Percentiles rank a stretch among this genome's conserved stretches.
Conservation (phyloP, 2,329 filamentous ascomycete species). For the Berkeleyomyces rouxiae region DNA sequence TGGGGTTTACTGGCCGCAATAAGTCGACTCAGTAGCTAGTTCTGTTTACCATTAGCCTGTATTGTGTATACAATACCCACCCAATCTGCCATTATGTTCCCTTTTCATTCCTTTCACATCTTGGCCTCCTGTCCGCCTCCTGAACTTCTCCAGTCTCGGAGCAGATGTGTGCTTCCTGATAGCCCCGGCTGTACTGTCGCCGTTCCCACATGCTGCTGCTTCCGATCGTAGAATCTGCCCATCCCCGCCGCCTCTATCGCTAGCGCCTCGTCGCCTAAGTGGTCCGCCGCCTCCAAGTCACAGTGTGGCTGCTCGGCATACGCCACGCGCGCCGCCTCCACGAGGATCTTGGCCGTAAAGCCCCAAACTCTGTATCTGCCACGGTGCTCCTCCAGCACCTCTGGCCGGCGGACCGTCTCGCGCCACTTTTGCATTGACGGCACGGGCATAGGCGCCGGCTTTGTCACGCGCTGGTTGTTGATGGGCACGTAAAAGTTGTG, state of each 20-base stretch:
- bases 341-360: slow-evolving; percentile 81
- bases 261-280: slow-evolving; percentile 36
- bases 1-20: no score
- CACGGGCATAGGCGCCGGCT: slow-evolving; percentile 26
- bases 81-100: neutral
- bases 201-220: neutral
- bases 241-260: slow-evolving; percentile 30
- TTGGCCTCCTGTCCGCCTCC: slow-evolving; percentile 9
- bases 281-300: slow-evolving; percentile 55
- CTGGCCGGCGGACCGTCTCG: slow-evolving; percentile 23
- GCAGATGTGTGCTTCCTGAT: slow-evolving; percentile 3
- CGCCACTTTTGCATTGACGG: slow-evolving; percentile 20
- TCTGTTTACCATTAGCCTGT: neutral
- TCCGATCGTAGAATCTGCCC: slow-evolving; percentile 26
- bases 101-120: slow-evolving; percentile 5
- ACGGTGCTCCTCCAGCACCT: slow-evolving; percentile 22
- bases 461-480: slow-evolving; percentile 49
- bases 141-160: slow-evolving; percentile 3
- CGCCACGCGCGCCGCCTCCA: slow-evolving; percentile 73
- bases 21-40: neutral
- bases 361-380: slow-evolving; percentile 75
- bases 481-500: slow-evolving; percentile 88
- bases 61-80: neutral
- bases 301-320: slow-evolving; percentile 54
- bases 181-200: neutral